Evolutionary conservation across 345 rosid genomes (phyloP), one percentile per base, ranked within the genome.

Genomic region (Hibiscus mutabilis): DNA sequence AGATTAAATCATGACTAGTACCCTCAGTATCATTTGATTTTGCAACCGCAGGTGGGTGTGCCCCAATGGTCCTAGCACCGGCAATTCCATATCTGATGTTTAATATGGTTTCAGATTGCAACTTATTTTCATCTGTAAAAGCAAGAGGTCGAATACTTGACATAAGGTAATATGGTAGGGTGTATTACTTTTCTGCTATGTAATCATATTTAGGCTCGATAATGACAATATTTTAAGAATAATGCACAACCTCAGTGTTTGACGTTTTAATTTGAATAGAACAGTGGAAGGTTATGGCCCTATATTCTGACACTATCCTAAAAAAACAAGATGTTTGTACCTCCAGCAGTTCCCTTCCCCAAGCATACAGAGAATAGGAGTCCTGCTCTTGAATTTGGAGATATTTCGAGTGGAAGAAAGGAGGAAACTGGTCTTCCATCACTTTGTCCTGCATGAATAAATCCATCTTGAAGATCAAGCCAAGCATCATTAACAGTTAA

Each of bases 381-480:
- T 74, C 93, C 96, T 9, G 89, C 90, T 80, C 84, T 87, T 52
- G 97, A 89, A 63, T 84, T 84, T 29, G 95, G 87, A 77, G 97
- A 91, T 78, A 88, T 83, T 75, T 79, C 81, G 63, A 91, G 95
- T 8, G 98, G 98, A 74, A 89, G 88, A 80, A 88, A 87, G 67
- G 85, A 75, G 44, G 88, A 85, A 64, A 85, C 77, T 27, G 97
- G 97, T 76, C 98, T 92, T 83, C 98, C 91, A 77, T 85, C 87
- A 52, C 71, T 82, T 79, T 82, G 73, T 60, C 88, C 84, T 58
- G 77, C 75, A 79, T 90, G 97, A 75, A 82, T 74, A 83, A 94
- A 91, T 62, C 97, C 98, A 79, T 81, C 91, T 90, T 91, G 96
- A 78, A 90, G 97, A 73, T 91, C 95, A 79, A 94, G 91, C 92